Percentiles rank a stretch among this genome's conserved stretches.
These are phyloP conservation scores for Eucalyptus guilfoylei DNA, from an alignment of 345 rosid species.

Conservation along the genomic window DNA sequence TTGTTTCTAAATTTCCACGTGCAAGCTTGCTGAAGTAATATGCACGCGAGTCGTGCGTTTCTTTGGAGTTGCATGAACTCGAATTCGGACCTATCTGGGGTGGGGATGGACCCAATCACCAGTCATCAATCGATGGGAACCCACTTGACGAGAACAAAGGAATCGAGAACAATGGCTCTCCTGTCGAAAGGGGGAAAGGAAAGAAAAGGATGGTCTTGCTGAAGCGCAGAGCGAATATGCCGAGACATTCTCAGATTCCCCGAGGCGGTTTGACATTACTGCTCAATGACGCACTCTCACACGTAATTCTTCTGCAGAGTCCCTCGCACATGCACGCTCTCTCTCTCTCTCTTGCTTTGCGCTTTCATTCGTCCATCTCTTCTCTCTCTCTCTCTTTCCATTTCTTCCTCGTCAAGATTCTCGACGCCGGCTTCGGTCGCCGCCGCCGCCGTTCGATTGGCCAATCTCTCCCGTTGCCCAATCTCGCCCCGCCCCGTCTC, in stretches of 20 bases:
- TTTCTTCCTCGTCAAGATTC: neutral
- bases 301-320: neutral
- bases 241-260: neutral
- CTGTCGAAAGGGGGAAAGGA: neutral
- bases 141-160: neutral
- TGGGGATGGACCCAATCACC: neutral
- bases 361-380: neutral
- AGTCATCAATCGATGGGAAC: neutral
- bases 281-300: neutral
- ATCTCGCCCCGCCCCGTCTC: neutral
- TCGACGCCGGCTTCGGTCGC: neutral
- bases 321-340: neutral
- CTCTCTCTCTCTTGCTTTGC: neutral
- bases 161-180: accelerated
- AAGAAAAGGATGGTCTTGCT: neutral
- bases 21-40: neutral
- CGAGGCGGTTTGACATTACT: neutral
- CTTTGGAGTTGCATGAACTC: neutral
- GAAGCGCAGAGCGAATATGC: neutral
- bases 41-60: neutral
- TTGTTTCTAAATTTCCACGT: neutral
- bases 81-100: neutral
- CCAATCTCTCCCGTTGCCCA: neutral
- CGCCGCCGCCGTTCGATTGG: neutral
- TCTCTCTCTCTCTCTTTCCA: neutral